A percentile compares a stretch with the other conserved stretches of the same genome.
phyloP scores from a whole-genome alignment of 805 yeast genomes.

The Cyberlindnera lachancei region DNA sequence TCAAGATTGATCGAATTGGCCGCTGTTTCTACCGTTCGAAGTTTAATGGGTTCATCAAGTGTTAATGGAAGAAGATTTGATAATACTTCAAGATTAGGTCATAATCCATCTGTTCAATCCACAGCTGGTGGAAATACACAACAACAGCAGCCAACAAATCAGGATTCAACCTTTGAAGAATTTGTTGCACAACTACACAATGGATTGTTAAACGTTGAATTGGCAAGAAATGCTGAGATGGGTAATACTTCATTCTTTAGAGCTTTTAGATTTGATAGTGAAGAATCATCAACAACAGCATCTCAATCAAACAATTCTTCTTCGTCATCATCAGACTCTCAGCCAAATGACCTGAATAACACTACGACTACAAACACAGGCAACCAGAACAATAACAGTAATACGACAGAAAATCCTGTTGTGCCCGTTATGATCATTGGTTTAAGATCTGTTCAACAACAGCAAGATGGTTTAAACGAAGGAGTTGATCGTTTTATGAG shows the following conservation, averaged over 20 bases:
- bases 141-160: no score
- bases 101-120: no score
- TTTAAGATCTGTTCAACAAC: slow-evolving; percentile 32
- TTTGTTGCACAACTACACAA: slow-evolving; percentile 34
- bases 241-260: slow-evolving; percentile 30
- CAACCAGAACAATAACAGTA: background rate
- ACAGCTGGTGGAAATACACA: slow-evolving; percentile 3
- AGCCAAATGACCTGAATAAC: background rate
- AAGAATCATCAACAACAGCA: slow-evolving; percentile 3
- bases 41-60: slow-evolving; percentile 27
- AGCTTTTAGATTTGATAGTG: slow-evolving; percentile 35
- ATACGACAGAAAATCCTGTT: slow-evolving; percentile 3
- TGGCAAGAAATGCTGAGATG: slow-evolving; percentile 20
- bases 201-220: slow-evolving; percentile 33
- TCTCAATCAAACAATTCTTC: no score
- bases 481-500: slow-evolving; percentile 13
- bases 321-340: no score
- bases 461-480: slow-evolving; percentile 9
- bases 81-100: slow-evolving; percentile 17
- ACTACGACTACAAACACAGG: background rate
- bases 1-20: slow-evolving; percentile 37
- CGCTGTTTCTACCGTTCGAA: slow-evolving; percentile 35
- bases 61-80: slow-evolving; percentile 25
- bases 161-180: slow-evolving; percentile 36
- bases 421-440: slow-evolving; percentile 45